Evolutionary conservation across 768 basidiomycete species (phyloP).

Genomic region (Amanita inopinata): DNA sequence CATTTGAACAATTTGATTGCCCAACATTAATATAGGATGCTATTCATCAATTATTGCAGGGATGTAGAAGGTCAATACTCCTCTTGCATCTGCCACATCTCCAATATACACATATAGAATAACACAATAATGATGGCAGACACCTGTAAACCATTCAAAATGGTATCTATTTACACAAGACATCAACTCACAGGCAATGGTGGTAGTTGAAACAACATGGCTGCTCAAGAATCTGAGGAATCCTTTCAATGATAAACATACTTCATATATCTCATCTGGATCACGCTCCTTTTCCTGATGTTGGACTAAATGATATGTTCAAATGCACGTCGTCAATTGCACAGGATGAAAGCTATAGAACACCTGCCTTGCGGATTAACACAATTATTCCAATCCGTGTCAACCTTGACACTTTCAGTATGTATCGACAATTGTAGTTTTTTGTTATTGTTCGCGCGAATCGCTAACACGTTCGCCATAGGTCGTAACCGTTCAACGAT

Average conservation of each 20-base stretch:
- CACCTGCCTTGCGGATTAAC: slow-evolving; percentile 51
- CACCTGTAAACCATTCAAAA: slow-evolving; percentile 33
- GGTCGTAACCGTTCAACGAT: slow-evolving; percentile 66
- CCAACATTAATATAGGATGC: no score
- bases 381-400: slow-evolving; percentile 74
- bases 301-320: slow-evolving; percentile 20
- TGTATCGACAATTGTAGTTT: slow-evolving; percentile 42
- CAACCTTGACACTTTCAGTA: slow-evolving; percentile 67
- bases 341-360: background rate
- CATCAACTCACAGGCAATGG: slow-evolving; percentile 63
- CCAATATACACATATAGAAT: slow-evolving; percentile 89
- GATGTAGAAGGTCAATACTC: slow-evolving; percentile 82
- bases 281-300: slow-evolving; percentile 33
- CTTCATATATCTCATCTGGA: slow-evolving; percentile 48
- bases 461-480: slow-evolving; percentile 58
- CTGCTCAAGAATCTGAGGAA: slow-evolving; percentile 77
- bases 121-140: slow-evolving; percentile 75
- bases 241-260: slow-evolving; percentile 61
- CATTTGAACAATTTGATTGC: no score
- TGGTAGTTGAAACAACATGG: slow-evolving; percentile 73
- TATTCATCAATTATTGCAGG: slow-evolving; percentile 65
- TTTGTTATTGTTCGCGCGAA: slow-evolving; percentile 62
- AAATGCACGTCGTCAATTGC: background rate
- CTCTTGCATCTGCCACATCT: slow-evolving; percentile 66
- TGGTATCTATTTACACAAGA: background rate